Percentiles rank a stretch among this genome's conserved stretches.
Conservation (phyloP, 257 asterid genomes). For the Oldenlandia corymbosa region DNA sequence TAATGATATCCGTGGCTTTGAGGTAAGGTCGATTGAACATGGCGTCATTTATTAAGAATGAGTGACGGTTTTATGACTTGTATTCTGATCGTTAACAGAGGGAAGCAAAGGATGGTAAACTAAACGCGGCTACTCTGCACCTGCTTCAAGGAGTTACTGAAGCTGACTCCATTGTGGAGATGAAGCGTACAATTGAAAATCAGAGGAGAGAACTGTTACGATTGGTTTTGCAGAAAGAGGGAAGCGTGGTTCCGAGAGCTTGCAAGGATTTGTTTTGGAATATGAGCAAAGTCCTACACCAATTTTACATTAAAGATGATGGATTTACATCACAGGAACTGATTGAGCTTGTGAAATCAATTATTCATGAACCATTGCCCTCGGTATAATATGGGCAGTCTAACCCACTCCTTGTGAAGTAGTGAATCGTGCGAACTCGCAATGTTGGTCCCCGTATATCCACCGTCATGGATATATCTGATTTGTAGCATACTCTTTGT, state of each 20-base stretch:
- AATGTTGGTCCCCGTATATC: too few relatives aligned
- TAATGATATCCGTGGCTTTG: conserved; percentile 61
- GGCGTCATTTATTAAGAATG: too few relatives aligned
- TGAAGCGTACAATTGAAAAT: conserved; percentile 35
- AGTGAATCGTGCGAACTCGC: too few relatives aligned
- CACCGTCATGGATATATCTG: too few relatives aligned
- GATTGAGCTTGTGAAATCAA: conserved; percentile 40
- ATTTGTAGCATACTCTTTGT: too few relatives aligned
- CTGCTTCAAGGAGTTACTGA: conserved; percentile 33
- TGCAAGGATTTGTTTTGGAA: conserved; percentile 87
- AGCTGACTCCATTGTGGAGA: conserved; percentile 36
- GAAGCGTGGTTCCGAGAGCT: conserved; percentile 51
- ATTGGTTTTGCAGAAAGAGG: conserved; percentile 45
- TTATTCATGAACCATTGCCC: conserved; percentile 48
- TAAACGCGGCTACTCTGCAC: conserved; percentile 53
- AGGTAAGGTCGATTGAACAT: too few relatives aligned
- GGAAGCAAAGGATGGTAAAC: conserved; percentile 65
- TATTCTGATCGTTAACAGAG: conserved; percentile 41
- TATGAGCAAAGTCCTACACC: conserved; percentile 55
- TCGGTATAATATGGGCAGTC: not conserved
- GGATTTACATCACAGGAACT: conserved; percentile 62
- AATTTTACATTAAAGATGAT: conserved; percentile 61
- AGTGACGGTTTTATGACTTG: not conserved
- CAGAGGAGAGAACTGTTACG: conserved; percentile 56
- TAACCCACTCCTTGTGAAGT: too few relatives aligned